A percentile compares a stretch with the other conserved stretches of the same genome.
These are phyloP conservation scores for Cordyceps fumosorosea DNA, from an alignment of 2,329 filamentous ascomycete genomes.

Conservation along the genomic window DNA sequence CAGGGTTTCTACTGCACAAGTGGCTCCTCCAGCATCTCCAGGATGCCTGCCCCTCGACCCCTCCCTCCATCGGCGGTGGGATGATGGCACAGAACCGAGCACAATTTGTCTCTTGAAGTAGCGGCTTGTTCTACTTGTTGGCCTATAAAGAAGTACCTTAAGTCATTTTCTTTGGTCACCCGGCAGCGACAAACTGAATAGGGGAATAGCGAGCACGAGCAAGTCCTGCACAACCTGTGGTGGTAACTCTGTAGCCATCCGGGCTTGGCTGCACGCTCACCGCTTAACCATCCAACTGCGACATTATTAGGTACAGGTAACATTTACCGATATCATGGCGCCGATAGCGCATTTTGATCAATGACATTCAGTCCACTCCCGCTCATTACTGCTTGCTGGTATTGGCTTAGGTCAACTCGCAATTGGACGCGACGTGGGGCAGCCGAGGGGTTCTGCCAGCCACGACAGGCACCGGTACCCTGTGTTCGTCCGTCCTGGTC, in stretches of 20 bases:
- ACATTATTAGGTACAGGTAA: neutral
- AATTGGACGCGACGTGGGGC: neutral
- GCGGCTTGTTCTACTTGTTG: too few relatives aligned
- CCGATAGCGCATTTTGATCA: neutral
- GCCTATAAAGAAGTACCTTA: too few relatives aligned
- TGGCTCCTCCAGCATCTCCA: neutral
- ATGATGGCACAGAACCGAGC: too few relatives aligned
- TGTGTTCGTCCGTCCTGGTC: neutral
- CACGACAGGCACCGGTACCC: neutral
- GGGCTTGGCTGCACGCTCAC: neutral
- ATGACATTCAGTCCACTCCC: neutral
- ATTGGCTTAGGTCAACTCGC: neutral
- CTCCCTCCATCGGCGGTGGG: neutral
- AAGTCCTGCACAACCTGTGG: neutral
- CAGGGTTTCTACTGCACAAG: neutral
- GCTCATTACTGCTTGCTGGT: neutral
- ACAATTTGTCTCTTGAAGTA: too few relatives aligned
- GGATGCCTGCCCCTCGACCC: neutral
- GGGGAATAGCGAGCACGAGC: neutral
- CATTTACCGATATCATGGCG: neutral
- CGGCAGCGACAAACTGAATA: neutral
- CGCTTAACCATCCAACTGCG: neutral
- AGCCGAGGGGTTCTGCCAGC: neutral
- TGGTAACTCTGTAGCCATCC: too few relatives aligned
- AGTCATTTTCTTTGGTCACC: too few relatives aligned